A percentile compares a stretch with the other conserved stretches of the same genome.
phyloP scores from a whole-genome alignment of 768 basidiomycete genomes.

The Cantharellus anzutake region DNA sequence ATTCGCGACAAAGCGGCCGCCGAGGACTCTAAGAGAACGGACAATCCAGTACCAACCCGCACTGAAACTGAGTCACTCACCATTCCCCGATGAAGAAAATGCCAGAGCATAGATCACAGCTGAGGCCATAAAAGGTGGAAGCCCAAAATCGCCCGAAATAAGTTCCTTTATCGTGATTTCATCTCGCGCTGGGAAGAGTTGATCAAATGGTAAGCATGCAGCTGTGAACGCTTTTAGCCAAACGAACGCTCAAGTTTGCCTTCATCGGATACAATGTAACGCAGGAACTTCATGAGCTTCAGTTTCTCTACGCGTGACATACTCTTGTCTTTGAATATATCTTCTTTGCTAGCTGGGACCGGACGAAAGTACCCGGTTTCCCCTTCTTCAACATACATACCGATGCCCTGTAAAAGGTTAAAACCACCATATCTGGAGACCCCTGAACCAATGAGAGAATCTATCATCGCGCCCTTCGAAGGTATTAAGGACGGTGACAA shows the following conservation, averaged over 20 bases:
- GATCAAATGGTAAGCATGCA: too few species aligned
- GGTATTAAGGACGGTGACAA: conserved; percentile 71
- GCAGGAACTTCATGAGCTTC: conserved; percentile 75
- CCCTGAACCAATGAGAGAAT: conserved; percentile 59
- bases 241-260: conserved; percentile 41
- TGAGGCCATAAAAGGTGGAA: conserved; percentile 35
- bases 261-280: conserved; percentile 37
- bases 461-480: conserved; percentile 58
- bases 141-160: conserved; percentile 25
- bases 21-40: conserved; percentile 35
- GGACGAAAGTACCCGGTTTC: conserved; percentile 20
- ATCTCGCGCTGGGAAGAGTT: too few species aligned
- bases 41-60: not conserved
- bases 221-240: too few species aligned
- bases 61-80: conserved; percentile 21
- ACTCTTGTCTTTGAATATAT: conserved; percentile 70
- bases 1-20: conserved; percentile 48
- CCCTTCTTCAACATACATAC: conserved; percentile 29
- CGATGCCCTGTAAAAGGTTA: conserved; percentile 55
- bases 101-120: conserved; percentile 67
- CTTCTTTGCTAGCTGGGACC: conserved; percentile 84
- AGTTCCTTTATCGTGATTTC: not conserved
- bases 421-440: conserved; percentile 87
- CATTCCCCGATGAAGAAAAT: conserved; percentile 37
- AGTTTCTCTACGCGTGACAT: conserved; percentile 72